Conservation (phyloP, 129 eudicot genomes). For the Apium graveolens region DNA sequence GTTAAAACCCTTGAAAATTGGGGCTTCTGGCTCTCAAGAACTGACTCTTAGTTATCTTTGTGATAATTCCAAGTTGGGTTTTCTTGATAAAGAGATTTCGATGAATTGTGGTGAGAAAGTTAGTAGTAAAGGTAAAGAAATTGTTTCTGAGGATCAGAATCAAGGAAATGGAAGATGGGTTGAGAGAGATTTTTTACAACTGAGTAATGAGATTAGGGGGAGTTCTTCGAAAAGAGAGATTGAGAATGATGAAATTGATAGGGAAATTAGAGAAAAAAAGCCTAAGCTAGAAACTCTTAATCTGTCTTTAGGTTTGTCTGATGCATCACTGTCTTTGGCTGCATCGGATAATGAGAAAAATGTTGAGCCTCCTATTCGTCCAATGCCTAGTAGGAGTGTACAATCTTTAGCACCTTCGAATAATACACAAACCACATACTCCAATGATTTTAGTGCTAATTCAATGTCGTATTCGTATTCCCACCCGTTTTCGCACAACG, state of each 20-base stretch:
- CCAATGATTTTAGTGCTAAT: slow-evolving; percentile 65
- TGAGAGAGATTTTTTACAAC: slow-evolving; percentile 73
- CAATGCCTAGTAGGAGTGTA: slow-evolving; percentile 53
- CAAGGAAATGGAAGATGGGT: slow-evolving; percentile 48
- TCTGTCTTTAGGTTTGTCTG: slow-evolving; percentile 72
- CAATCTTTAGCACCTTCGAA: slow-evolving; percentile 49
- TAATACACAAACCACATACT: slow-evolving; percentile 51
- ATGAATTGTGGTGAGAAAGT: slow-evolving; percentile 29
- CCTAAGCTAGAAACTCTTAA: slow-evolving; percentile 71
- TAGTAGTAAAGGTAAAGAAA: slow-evolving; percentile 61
- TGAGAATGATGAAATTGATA: slow-evolving; percentile 36
- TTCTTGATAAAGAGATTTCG: slow-evolving; percentile 30
- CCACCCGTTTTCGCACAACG: slow-evolving; percentile 73
- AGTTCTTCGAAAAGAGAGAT: slow-evolving; percentile 53
- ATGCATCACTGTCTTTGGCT: slow-evolving; percentile 61
- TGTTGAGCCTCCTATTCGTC: slow-evolving; percentile 42
- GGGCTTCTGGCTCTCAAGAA: slow-evolving; percentile 59
- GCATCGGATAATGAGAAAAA: slow-evolving; percentile 53
- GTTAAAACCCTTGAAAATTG: slow-evolving; percentile 34
- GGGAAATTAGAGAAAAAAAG: slow-evolving; percentile 57
- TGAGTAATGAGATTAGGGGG: slow-evolving; percentile 47
- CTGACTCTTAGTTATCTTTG: slow-evolving; percentile 86
- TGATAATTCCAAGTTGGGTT: slow-evolving; percentile 54
- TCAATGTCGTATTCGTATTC: slow-evolving; percentile 69
- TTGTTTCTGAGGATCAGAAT: slow-evolving; percentile 43